Percentiles rank a stretch among this genome's conserved stretches.
Conservation (phyloP, 768 basidiomycete genomes). For the Omphalotus guepiniiformis region DNA sequence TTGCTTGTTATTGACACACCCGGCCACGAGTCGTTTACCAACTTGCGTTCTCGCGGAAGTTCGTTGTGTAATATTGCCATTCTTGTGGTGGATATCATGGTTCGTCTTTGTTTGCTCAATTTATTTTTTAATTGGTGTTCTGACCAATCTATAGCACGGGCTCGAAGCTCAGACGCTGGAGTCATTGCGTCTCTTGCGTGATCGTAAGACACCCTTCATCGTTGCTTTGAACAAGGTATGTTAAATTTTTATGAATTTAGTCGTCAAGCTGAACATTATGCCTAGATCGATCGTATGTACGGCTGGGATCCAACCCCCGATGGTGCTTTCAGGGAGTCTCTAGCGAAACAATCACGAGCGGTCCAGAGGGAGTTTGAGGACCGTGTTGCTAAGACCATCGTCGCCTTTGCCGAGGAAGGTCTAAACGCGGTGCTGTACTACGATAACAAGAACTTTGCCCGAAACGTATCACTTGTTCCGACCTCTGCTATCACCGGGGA, state of each 20-base stretch:
- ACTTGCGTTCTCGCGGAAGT: slow-evolving; percentile 90
- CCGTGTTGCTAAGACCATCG: slow-evolving; percentile 74
- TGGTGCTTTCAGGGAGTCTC: slow-evolving; percentile 87
- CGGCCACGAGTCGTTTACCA: slow-evolving; percentile 99
- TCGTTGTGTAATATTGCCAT: slow-evolving; percentile 99
- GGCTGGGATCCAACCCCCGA: slow-evolving; percentile 91
- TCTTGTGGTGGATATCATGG: slow-evolving; percentile 98
- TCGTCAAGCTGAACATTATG: slow-evolving; percentile 7
- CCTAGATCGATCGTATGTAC: slow-evolving; percentile 94
- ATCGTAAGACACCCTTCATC: slow-evolving; percentile 96
- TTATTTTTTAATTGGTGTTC: background rate
- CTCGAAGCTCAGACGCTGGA: slow-evolving; percentile 98
- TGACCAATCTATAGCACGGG: slow-evolving; percentile 77
- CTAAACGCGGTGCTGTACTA: slow-evolving; percentile 95
- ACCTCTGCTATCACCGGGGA: slow-evolving; percentile 98
- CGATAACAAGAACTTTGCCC: slow-evolving; percentile 92
- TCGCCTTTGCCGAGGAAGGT: slow-evolving; percentile 98
- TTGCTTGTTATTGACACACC: slow-evolving; percentile 96
- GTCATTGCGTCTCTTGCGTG: slow-evolving; percentile 85
- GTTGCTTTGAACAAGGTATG: slow-evolving; percentile 94
- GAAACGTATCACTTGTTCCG: slow-evolving; percentile 94
- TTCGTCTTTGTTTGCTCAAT: slow-evolving; percentile 25
- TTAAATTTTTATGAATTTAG: slow-evolving; percentile 3
- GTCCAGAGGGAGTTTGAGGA: slow-evolving; percentile 93
- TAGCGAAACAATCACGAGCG: slow-evolving; percentile 71